Evolutionary conservation across 2,329 filamentous ascomycete species (phyloP), one percentile per base, ranked within the genome.

Genomic region (Atkinsonella texensis): DNA sequence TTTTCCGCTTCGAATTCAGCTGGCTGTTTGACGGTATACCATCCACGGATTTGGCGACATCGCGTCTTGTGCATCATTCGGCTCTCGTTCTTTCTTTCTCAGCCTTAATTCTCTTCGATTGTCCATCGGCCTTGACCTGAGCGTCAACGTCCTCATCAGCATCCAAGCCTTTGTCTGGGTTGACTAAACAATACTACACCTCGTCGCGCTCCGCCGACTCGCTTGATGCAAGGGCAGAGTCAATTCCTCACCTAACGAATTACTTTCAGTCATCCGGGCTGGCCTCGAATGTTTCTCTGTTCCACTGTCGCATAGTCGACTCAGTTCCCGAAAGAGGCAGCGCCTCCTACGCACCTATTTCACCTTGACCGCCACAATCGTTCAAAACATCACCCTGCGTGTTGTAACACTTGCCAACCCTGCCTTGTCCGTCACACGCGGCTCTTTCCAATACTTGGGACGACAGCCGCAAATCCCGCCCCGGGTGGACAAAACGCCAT

Each of bases 171-270:
- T 32, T 38, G 63, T 66, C 69, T 72, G 67, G 67, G 70, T 68
- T 68, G 70, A 70, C 63, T 58, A 6, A 23, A 51, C 40, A 44
- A 42, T 8, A 8, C 28, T 11, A 56, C 56, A 56, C 58, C 57
- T 58, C 60, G 57, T 60, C 57, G 51, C 44, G 28, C 42, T 17
- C 58, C 62, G 61, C 57, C 60, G 65, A 64, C 68, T 70, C 67
- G 69, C 71, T 74, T 68, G 71, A 74, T 62, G 72, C 70, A 70
- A 61, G 69, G 65, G 64, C 63, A 68, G 67, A 63, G 62, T 63
- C 67, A 65, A 62, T 60, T 62, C 56, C 59, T 60, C 55, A 56
- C 57, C 55, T 57, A 60, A 54, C 50, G 33, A 49, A 49, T 48
- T 57, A 63, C 57, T 60, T 59, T 53, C 58, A 58, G 62, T 56